phyloP scores from a whole-genome alignment of 306 rosid genomes.

The Herpetospermum pedunculosum region DNA sequence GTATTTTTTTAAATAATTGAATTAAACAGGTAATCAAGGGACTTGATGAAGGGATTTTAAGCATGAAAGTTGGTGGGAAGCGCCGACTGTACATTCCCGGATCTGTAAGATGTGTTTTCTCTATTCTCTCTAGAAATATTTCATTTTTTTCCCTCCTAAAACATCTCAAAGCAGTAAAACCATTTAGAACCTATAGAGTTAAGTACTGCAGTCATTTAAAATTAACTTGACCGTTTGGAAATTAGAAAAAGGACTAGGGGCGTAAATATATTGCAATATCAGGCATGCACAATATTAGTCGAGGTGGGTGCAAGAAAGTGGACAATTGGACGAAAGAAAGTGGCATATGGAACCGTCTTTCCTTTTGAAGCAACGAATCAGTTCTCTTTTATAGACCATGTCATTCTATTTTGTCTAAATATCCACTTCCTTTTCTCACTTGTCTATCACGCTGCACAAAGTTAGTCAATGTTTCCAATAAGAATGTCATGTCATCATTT shows the following conservation, averaged over 20 bases:
- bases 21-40: conserved; percentile 84
- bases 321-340: background rate
- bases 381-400: no score
- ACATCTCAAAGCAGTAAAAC: background rate
- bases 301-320: no score
- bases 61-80: conserved; percentile 86
- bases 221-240: background rate
- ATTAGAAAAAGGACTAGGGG: background rate
- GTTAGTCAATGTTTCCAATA: no score
- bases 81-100: conserved; percentile 90
- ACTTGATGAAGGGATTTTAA: conserved; percentile 87
- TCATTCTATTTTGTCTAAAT: background rate
- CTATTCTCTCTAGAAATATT: background rate
- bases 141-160: background rate
- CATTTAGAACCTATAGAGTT: background rate
- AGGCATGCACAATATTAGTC: no score
- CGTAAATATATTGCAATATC: background rate
- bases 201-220: background rate
- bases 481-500: background rate
- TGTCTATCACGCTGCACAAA: background rate
- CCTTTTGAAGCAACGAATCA: background rate
- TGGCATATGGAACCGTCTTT: background rate
- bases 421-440: background rate
- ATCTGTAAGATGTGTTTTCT: conserved; percentile 44
- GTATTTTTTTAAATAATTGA: background rate